A percentile compares a stretch with the other conserved stretches of the same genome.
Conservation (phyloP, 2,329 filamentous ascomycete species). For the Colletotrichum musae region DNA sequence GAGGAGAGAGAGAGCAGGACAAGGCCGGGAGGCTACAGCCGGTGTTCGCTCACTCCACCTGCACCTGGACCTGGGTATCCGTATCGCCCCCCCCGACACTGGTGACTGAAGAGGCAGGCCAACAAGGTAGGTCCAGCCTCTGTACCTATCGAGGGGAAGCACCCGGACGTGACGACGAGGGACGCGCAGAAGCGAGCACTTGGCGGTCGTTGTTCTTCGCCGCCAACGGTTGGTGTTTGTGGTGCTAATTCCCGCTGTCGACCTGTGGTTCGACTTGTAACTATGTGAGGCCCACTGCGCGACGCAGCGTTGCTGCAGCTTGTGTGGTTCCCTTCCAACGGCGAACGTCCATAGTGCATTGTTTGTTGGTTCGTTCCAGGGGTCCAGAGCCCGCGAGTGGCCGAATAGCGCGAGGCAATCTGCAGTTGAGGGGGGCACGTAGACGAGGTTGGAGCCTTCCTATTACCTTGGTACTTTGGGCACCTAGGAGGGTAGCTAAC, state of each 20-base stretch:
- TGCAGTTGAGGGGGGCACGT: too few relatives aligned
- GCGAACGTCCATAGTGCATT: constrained; percentile 4
- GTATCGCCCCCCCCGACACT: not conserved
- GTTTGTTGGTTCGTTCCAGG: constrained; percentile 33
- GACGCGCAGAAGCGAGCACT: constrained; percentile 35
- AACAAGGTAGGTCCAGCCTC: not conserved
- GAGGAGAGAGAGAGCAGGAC: not conserved
- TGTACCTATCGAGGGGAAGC: constrained; percentile 7
- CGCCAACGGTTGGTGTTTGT: constrained; percentile 12
- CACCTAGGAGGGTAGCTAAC: too few relatives aligned
- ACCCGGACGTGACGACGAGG: constrained; percentile 21
- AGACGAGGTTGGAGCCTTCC: too few relatives aligned
- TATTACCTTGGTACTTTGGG: too few relatives aligned
- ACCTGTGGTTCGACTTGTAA: constrained; percentile 14
- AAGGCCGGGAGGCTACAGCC: not conserved
- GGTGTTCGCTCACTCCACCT: not conserved
- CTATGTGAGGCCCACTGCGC: constrained; percentile 2
- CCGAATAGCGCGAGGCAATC: constrained; percentile 3
- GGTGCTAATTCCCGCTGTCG: constrained; percentile 28
- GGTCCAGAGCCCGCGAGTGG: constrained; percentile 13
- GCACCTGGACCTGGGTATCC: not conserved
- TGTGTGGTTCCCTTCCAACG: constrained; percentile 18
- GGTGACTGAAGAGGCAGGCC: not conserved
- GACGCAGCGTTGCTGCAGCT: constrained; percentile 36
- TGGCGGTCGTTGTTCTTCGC: constrained; percentile 29